Evolutionary conservation across 2,329 filamentous ascomycete genomes (phyloP), one percentile per base, ranked within the genome.

Genomic region (Coniochaeta ligniaria): DNA sequence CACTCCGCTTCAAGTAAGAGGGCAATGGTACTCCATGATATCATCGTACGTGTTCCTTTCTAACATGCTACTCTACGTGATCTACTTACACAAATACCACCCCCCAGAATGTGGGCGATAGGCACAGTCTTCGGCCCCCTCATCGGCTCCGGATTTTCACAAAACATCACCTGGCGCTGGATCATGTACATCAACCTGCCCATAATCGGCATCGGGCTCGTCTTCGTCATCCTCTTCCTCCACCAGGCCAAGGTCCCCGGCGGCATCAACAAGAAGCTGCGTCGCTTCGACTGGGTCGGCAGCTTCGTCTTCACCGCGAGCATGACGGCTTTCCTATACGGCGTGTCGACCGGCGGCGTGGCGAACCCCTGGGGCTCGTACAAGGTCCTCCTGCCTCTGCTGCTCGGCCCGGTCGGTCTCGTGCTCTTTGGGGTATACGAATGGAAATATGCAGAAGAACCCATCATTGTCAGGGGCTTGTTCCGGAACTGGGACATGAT

Each of bases 141-240:
- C 26, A 73, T 81, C 38, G 80, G 84, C 6, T 83, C 82, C 20
- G 81, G 76, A 1, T 82, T 85, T 61, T 75, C 81, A 3, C 75
- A 83, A 60, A 73, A 78, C 50, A 76, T 77, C 1, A 73, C 72
- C 1, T 86, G 84, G 85, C 72, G 80, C 9, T 89, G 85, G 85
- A 81, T 88, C 57, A 87, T 88, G 67, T 89, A 81, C 78, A 77
- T 87, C 65, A 88, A 88, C 64, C 71, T 87, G 1, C 83, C 84
- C 2, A 80, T 87, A 66, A 75, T 79, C 33, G 81, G 73, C 1
- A 61, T 83, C n/a, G 79, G 78, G 2, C 69, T 74, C 17, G 64
- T 78, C 41, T 70, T 83, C 64, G 72, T 83, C 17, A 58, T 68
- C 35, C 63, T 85, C 26, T 86, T 84, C 70, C 72, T 87, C 16